Percentiles rank a stretch among this genome's conserved stretches.
phyloP scores from a whole-genome alignment of 345 rosid species.

The Hibiscus trionum region DNA sequence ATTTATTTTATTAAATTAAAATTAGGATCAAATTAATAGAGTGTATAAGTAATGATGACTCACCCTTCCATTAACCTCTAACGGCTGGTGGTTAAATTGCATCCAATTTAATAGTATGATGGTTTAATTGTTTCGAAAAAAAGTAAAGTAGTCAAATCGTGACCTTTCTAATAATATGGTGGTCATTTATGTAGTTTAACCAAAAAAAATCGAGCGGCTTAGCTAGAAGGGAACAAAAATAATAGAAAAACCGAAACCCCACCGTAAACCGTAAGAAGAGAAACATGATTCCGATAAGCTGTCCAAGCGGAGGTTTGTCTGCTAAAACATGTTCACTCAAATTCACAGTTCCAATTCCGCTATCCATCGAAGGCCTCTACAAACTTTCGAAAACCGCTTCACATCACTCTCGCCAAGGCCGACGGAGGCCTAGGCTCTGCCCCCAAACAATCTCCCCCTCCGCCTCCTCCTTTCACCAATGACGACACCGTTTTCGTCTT shows the following conservation, averaged over 20 bases:
- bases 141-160: no score
- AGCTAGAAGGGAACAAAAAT: no score
- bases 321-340: slow-evolving; percentile 21
- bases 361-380: slow-evolving; percentile 13
- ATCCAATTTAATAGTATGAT: no score
- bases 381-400: slow-evolving; percentile 14
- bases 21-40: no score
- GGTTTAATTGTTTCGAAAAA: no score
- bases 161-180: no score
- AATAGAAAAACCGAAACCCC: not conserved
- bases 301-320: slow-evolving; percentile 45
- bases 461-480: slow-evolving; percentile 9
- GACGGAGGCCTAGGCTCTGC: slow-evolving; percentile 55
- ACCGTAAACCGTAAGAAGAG: not conserved
- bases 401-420: slow-evolving; percentile 45
- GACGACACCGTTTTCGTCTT: slow-evolving; percentile 51
- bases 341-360: slow-evolving; percentile 19
- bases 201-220: no score
- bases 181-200: no score
- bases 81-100: no score
- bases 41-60: no score
- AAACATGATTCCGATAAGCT: slow-evolving; percentile 45
- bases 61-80: no score
- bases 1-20: no score
- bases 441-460: slow-evolving; percentile 19